Evolutionary conservation across 2,329 filamentous ascomycete species (phyloP), one percentile per base, ranked within the genome.

Genomic region (Apiospora hydei): DNA sequence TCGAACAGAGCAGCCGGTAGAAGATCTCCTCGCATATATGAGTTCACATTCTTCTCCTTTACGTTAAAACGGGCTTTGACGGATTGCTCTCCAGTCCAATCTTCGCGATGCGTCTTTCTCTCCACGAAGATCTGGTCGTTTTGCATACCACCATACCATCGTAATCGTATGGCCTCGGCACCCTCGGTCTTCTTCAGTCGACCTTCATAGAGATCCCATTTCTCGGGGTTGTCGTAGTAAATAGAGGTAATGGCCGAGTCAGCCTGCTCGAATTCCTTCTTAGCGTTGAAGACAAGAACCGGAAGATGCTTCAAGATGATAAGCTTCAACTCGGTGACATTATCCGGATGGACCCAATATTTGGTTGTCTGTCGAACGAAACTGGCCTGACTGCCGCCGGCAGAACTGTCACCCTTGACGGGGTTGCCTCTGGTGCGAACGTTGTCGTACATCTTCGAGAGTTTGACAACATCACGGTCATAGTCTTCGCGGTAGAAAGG

Each of bases 401-500:
- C 96, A 10, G 95, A 87, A 76, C 94, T 94, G 82, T 99, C 96
- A 72, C 96, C 96, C 84, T 94, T 95, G 78, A 94, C 91, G 0
- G 96, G 96, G 80, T 97, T 96, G 72, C 96, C 96, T 76, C 96
- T 90, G 2, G 96, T 99, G 71, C 96, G 91, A 21, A 98, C 96
- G 57, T 97, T 88, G 82, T 99, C 96, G 85, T 98, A 99, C 71
- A 98, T 90, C 83, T 93, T 96, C 30, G 96, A 99, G 44, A 99
- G 90, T 84, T 97, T 95, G 74, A 98, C 92, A 47, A 99, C 94
- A 73, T 97, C 97, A 43, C 92, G 93, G 84, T 99, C 96, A 84
- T 98, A 98, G 84, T 99, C 98, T 81, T 98, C 96, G 82, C 97
- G 97, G 88, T 98, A 99, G 84, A 99, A 99, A 0, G 96, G 96